Evolutionary conservation across 2,329 filamentous ascomycete genomes (phyloP), one percentile per base, ranked within the genome.

Genomic region (Fusarium algeriense): DNA sequence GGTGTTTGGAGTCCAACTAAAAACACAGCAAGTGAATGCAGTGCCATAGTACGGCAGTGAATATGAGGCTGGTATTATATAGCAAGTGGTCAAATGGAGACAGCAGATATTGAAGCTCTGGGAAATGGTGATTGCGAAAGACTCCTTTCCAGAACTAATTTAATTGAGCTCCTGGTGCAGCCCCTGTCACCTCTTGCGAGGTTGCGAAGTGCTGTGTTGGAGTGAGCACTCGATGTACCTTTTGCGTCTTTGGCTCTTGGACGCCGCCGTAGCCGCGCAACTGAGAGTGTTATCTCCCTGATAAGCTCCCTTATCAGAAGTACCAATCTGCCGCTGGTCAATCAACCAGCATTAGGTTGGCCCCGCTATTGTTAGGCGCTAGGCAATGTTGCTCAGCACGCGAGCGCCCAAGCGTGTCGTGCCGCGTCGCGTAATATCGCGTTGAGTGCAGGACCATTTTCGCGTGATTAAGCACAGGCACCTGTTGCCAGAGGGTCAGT

Each of bases 41-140:
- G 13, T 26, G 20, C 1, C 0, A 37, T n/a, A 5, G 11, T 35
- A 35, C 1, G 14, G 20, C 10, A 26, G 14, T 3, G 11, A 15
- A 7, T 19, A 15, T 17, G 19, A 14, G 12, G n/a, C 17, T 17
- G 19, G 7, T 6, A 13, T 13, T n/a, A 7, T 15, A 15, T 35
- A 13, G 13, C 34, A 12, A 35, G 34, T 13, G 6, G 9, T 15
- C 15, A 6, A 17, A 26, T 11, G 13, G 40, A 8, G 45, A 6
- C 3, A 11, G 15, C 6, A 1, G 15, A 6, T 13, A 7, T 15
- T 26, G 32, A n/a, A 52, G 32, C 20, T 11, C 20, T 2, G 12
- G 14, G 32, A 15, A n/a, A 28, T 5, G 1, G 17, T 28, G 17
- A 17, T n/a, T 28, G 9, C 5, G 2, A 46, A 14, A 34, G 15